phyloP scores from a whole-genome alignment of 225 moss, liverwort and hornwort genomes.

The Polytrichum commune region DNA sequence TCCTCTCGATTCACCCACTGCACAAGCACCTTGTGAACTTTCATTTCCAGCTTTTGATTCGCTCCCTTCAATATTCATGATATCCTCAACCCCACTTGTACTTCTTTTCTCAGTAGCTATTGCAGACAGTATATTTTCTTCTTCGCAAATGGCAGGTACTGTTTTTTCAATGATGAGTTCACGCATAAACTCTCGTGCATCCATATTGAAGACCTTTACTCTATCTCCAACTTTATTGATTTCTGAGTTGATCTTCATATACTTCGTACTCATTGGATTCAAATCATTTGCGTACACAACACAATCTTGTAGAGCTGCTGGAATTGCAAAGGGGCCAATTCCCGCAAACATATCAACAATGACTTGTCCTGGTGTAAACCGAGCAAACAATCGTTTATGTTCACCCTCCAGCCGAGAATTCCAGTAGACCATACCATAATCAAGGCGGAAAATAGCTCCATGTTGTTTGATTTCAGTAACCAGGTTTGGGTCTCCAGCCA shows the following conservation, averaged over 20 bases:
- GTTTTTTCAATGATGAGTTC: slow-evolving; percentile 36
- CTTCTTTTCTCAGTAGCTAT: slow-evolving; percentile 15
- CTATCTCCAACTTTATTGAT: slow-evolving; percentile 75
- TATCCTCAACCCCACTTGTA: slow-evolving; percentile 10
- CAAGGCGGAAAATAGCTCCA: slow-evolving; percentile 72
- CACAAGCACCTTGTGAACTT: not conserved
- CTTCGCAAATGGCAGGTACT: slow-evolving; percentile 12
- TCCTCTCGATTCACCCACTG: slow-evolving; percentile 17
- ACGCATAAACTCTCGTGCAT: slow-evolving; percentile 87
- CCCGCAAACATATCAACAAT: slow-evolving; percentile 97
- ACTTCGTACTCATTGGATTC: slow-evolving; percentile 82
- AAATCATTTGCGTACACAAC: slow-evolving; percentile 88
- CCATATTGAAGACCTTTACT: slow-evolving; percentile 75
- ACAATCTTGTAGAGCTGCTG: slow-evolving; percentile 85
- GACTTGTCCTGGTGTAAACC: slow-evolving; percentile 77
- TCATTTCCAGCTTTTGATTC: slow-evolving; percentile 21
- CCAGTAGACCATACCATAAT: slow-evolving; percentile 94
- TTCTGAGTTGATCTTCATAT: slow-evolving; percentile 68
- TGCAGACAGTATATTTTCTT: slow-evolving; percentile 7
- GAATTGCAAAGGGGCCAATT: slow-evolving; percentile 93
- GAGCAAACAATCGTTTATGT: slow-evolving; percentile 76
- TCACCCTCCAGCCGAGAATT: slow-evolving; percentile 95
- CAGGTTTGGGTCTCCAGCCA: slow-evolving; percentile 77
- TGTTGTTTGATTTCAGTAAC: slow-evolving; percentile 90
- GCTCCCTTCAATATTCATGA: slow-evolving; percentile 2